Evolutionary conservation across 768 basidiomycete species (phyloP).

Genomic region (Podaxis rugospora): DNA sequence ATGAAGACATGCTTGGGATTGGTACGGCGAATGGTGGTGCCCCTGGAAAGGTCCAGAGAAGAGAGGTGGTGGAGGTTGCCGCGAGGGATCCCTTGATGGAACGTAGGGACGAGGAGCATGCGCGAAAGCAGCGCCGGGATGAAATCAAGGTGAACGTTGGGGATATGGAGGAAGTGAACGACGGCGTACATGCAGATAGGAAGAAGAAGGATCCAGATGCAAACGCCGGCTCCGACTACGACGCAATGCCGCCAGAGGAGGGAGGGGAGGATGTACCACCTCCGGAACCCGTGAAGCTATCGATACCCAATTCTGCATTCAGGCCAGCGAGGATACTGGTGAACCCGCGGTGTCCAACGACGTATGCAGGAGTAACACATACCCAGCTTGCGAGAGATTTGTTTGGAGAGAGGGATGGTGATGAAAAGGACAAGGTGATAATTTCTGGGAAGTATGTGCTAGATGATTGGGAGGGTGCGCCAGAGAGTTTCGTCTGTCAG

Average conservation of each 20-base stretch:
- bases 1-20: conserved; percentile 63
- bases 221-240: conserved; percentile 84
- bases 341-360: conserved; percentile 95
- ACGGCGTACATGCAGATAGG: conserved; percentile 24
- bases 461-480: conserved; percentile 95
- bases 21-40: conserved; percentile 36
- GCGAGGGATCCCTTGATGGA: conserved; percentile 29
- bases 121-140: conserved; percentile 18
- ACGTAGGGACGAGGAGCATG: conserved; percentile 4
- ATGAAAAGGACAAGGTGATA: conserved; percentile 47
- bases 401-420: conserved; percentile 79
- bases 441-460: conserved; percentile 72
- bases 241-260: conserved; percentile 75
- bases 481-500: conserved; percentile 97
- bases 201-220: conserved; percentile 59
- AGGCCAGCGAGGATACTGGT: conserved; percentile 87
- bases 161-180: conserved; percentile 30
- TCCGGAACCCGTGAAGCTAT: conserved; percentile 36
- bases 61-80: conserved; percentile 31
- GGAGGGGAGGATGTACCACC: conserved; percentile 39
- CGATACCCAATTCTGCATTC: conserved; percentile 87
- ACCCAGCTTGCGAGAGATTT: conserved; percentile 93
- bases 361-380: conserved; percentile 96
- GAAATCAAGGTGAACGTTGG: conserved; percentile 29
- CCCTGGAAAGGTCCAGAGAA: conserved; percentile 23